phyloP scores from a whole-genome alignment of 2,329 filamentous ascomycete genomes.

The Penicillium sp. region DNA sequence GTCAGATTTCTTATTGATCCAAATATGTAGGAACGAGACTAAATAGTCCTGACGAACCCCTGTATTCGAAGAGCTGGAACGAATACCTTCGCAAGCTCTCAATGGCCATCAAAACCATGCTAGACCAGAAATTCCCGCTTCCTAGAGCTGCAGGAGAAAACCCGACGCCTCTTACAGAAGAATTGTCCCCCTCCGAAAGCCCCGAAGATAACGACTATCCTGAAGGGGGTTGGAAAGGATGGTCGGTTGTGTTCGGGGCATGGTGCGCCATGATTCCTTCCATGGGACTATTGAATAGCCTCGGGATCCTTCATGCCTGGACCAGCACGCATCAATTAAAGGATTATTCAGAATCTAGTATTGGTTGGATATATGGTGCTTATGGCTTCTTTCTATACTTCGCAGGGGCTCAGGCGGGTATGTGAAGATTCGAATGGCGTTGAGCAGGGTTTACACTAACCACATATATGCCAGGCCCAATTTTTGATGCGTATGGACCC shows the following conservation, averaged over 20 bases:
- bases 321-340: constrained; percentile 36
- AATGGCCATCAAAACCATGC: not conserved
- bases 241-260: constrained; percentile 45
- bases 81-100: not conserved
- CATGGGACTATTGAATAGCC: constrained; percentile 42
- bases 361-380: constrained; percentile 43
- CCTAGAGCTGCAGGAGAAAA: not conserved
- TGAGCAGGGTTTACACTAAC: not conserved
- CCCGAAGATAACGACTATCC: constrained; percentile 28
- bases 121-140: not conserved
- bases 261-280: constrained; percentile 42
- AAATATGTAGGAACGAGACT: not conserved
- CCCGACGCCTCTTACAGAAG: not conserved
- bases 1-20: not conserved
- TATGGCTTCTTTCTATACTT: constrained; percentile 40
- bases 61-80: not conserved
- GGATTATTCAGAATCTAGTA: constrained; percentile 35
- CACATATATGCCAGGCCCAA: not conserved
- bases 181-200: not conserved
- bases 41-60: not conserved
- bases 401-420: constrained; percentile 15
- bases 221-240: constrained; percentile 44
- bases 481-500: constrained; percentile 5
- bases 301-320: constrained; percentile 41
- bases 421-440: not conserved